Percentiles rank a stretch among this genome's conserved stretches.
phyloP scores from a whole-genome alignment of 768 basidiomycete species.

The Boletus bicolor region DNA sequence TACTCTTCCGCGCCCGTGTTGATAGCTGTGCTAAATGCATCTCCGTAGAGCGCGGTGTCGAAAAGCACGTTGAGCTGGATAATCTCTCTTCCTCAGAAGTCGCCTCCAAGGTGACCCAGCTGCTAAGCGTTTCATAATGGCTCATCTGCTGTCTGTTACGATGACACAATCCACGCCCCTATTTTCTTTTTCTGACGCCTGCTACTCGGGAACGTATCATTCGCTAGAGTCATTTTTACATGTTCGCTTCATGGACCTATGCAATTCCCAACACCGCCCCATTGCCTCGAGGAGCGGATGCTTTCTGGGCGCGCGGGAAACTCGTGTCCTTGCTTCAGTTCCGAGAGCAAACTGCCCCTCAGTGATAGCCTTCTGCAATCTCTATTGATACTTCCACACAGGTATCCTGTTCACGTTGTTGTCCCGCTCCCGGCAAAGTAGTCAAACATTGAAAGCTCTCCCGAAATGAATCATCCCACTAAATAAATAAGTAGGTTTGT shows the following conservation, averaged over 20 bases:
- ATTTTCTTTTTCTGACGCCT: background rate
- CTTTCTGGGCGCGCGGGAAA: slow-evolving; percentile 11
- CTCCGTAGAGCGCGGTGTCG: slow-evolving; percentile 67
- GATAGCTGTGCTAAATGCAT: slow-evolving; percentile 17
- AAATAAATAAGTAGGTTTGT: background rate
- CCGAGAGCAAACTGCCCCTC: slow-evolving; percentile 1
- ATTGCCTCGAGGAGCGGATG: slow-evolving; percentile 21
- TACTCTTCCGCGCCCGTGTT: slow-evolving; percentile 9
- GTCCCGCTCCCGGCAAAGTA: background rate
- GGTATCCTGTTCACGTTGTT: background rate
- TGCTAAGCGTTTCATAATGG: slow-evolving; percentile 40
- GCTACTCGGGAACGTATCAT: background rate
- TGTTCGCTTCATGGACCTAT: background rate
- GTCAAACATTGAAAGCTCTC: background rate
- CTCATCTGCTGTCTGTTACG: background rate
- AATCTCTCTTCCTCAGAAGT: slow-evolving; percentile 71
- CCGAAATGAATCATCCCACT: background rate
- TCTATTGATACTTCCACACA: background rate
- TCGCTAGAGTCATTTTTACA: background rate
- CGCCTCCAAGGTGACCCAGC: slow-evolving; percentile 62
- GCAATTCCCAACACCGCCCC: slow-evolving; percentile 11
- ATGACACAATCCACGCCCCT: slow-evolving; percentile 5
- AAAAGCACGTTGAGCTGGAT: slow-evolving; percentile 79
- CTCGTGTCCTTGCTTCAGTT: slow-evolving; percentile 17
- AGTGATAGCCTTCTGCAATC: background rate